Percentiles rank a stretch among this genome's conserved stretches.
Conservation (phyloP, 352 stramenopile genomes). For the Plasmopara halstedii region DNA sequence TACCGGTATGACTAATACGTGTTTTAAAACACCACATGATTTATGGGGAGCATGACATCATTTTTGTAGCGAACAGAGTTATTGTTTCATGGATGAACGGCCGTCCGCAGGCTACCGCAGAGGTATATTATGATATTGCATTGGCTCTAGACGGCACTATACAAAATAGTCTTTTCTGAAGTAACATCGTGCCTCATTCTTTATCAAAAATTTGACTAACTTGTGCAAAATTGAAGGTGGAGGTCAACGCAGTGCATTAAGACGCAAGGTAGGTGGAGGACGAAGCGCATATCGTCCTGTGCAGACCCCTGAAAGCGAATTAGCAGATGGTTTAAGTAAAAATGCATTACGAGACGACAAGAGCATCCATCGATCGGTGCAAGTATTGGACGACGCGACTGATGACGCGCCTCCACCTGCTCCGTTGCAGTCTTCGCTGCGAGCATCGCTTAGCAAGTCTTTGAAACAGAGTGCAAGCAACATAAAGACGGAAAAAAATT, state of each 20-base stretch:
- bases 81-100: constrained; percentile 29
- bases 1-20: constrained; percentile 1
- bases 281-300: constrained; percentile 36
- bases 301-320: constrained; percentile 14
- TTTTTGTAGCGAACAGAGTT: not conserved
- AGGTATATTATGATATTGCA: constrained; percentile 12
- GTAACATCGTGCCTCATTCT: not conserved
- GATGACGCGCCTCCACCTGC: not conserved
- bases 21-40: constrained; percentile 9
- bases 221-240: constrained; percentile 17
- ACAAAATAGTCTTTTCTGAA: constrained; percentile 1
- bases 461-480: constrained; percentile 11
- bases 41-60: constrained; percentile 3
- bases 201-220: not conserved
- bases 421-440: constrained; percentile 49
- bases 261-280: constrained; percentile 19
- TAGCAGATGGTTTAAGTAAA: not conserved
- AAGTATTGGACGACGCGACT: constrained; percentile 13
- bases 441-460: constrained; percentile 42
- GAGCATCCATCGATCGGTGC: constrained; percentile 11
- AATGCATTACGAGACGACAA: constrained; percentile 1
- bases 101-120: constrained; percentile 15
- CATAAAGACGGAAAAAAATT: constrained; percentile 11
- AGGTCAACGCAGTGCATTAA: constrained; percentile 17
- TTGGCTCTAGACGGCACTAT: not conserved